These are phyloP conservation scores for Schizophyllum amplum DNA, from an alignment of 1,284 basidiomycete species.

Conservation along the genomic window DNA sequence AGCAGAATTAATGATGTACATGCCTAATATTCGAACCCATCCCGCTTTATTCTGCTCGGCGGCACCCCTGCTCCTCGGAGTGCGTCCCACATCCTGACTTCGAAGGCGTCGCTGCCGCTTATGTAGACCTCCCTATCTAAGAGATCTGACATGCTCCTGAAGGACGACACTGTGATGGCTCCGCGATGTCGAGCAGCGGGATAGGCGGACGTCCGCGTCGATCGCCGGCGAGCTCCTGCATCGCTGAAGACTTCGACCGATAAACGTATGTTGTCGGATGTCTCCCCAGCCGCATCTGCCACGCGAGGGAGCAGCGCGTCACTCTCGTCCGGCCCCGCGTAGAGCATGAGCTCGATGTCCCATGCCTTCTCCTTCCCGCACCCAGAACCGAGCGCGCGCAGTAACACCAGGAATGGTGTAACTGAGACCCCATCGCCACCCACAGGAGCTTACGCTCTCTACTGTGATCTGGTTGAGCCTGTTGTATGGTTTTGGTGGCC, in stretches of 20 bases:
- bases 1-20: neutral
- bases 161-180: neutral
- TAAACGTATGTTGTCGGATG: neutral
- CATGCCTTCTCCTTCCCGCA: neutral
- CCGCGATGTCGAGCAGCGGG: neutral
- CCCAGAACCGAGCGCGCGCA: neutral
- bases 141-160: neutral
- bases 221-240: neutral
- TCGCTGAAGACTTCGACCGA: neutral
- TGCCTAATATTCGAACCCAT: neutral
- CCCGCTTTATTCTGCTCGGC: neutral
- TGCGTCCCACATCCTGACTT: neutral
- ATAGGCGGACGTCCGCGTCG: neutral
- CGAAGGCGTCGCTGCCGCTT: neutral
- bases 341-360: neutral
- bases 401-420: neutral
- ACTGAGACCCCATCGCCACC: neutral
- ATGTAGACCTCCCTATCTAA: neutral
- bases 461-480: neutral
- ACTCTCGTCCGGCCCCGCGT: neutral
- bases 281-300: neutral
- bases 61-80: neutral
- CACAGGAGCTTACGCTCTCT: neutral
- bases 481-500: neutral
- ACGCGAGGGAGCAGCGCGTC: neutral